These are phyloP conservation scores for Syncephalastrum contaminatum DNA, from an alignment of 371 early-diverging fungal genomes.

Conservation along the genomic window DNA sequence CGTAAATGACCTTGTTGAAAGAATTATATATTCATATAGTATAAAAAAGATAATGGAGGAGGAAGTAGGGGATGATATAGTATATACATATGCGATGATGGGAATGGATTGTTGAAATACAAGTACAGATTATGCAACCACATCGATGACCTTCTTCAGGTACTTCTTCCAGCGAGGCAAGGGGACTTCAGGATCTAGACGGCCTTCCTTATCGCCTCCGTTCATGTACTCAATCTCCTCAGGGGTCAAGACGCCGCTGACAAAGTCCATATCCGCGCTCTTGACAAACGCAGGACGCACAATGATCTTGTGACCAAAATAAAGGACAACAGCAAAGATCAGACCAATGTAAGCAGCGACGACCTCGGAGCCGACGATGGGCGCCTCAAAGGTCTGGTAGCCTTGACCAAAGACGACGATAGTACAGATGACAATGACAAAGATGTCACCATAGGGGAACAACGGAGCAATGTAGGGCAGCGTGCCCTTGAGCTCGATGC, in stretches of 20 bases:
- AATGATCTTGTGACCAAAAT: constrained; percentile 52
- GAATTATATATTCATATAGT: too few relatives aligned
- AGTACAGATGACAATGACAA: constrained; percentile 59
- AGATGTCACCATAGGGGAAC: constrained; percentile 72
- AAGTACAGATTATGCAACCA: constrained; percentile 19
- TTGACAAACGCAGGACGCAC: constrained; percentile 39
- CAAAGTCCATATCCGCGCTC: constrained; percentile 45
- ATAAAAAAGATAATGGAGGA: too few relatives aligned
- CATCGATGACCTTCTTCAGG: constrained; percentile 15
- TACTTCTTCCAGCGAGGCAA: constrained; percentile 20
- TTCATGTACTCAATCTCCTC: constrained; percentile 22
- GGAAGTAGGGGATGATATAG: too few relatives aligned
- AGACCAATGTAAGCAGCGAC: constrained; percentile 57
- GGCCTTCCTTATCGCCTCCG: constrained; percentile 1
- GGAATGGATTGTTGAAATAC: too few relatives aligned
- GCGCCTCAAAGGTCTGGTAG: constrained; percentile 50
- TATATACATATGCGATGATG: too few relatives aligned
- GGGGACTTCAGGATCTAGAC: constrained; percentile 17
- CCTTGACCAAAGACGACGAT: constrained; percentile 76
- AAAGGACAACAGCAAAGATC: constrained; percentile 53
- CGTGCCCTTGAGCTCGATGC: constrained; percentile 48
- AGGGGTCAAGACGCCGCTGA: constrained; percentile 34
- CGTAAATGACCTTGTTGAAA: too few relatives aligned
- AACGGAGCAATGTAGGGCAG: constrained; percentile 76
- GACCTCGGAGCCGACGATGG: constrained; percentile 36